Evolutionary conservation across 116 monocot species (phyloP).

Genomic region (Thalassia testudinum): DNA sequence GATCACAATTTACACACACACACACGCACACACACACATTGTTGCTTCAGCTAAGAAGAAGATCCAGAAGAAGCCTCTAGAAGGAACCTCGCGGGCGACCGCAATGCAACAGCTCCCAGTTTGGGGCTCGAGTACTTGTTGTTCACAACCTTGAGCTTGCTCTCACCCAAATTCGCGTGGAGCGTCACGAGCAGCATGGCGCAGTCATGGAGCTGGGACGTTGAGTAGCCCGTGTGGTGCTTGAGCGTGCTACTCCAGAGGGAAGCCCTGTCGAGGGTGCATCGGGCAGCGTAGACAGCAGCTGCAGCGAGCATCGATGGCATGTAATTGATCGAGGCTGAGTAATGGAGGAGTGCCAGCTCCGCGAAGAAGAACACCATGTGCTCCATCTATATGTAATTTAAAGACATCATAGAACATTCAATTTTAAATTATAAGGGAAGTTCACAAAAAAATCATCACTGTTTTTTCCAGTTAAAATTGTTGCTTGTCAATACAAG

Average conservation of each 20-base stretch:
- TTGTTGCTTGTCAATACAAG: too few relatives aligned
- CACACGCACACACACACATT: too few relatives aligned
- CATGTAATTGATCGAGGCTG: constrained; percentile 8
- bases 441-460: too few relatives aligned
- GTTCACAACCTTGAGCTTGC: constrained; percentile 47
- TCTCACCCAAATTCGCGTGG: constrained; percentile 26
- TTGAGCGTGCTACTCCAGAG: constrained; percentile 48
- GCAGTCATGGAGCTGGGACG: constrained; percentile 33
- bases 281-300: constrained; percentile 63
- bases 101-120: constrained; percentile 32
- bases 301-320: constrained; percentile 66
- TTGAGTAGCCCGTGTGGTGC: constrained; percentile 48
- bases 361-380: constrained; percentile 84
- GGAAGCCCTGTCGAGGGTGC: constrained; percentile 46
- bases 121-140: constrained; percentile 44
- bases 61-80: neutral
- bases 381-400: constrained; percentile 56
- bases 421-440: too few relatives aligned
- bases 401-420: too few relatives aligned
- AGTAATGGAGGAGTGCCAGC: constrained; percentile 56
- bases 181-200: constrained; percentile 17
- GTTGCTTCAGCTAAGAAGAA: too few relatives aligned
- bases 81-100: constrained; percentile 13
- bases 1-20: too few relatives aligned
- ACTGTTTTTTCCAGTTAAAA: too few relatives aligned